Evolutionary conservation across 108 stramenopile genomes (phyloP).

Genomic region (Parietichytrium sp.): DNA sequence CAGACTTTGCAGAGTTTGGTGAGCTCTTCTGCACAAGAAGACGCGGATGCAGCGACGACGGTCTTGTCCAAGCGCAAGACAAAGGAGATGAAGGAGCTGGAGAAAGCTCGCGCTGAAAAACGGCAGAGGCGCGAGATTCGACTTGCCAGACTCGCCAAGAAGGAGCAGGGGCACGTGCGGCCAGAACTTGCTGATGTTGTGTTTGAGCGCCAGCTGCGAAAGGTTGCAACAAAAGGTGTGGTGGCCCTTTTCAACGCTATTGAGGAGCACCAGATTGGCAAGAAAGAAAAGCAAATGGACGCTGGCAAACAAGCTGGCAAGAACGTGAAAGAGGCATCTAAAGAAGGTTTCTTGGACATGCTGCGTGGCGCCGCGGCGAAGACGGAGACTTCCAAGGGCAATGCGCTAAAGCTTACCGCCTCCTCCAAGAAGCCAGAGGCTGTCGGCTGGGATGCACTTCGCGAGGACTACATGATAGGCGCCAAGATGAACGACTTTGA

Average conservation of each 20-base stretch:
- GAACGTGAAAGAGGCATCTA: background rate
- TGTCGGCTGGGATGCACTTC: conserved; percentile 2
- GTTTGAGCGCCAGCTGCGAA: conserved; percentile 73
- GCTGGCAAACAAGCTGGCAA: background rate
- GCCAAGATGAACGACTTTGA: conserved; percentile 20
- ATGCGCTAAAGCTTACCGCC: background rate
- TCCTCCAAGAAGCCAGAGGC: background rate
- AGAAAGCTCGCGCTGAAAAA: background rate
- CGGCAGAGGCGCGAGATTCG: background rate
- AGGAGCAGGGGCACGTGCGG: background rate
- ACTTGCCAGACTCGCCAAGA: background rate
- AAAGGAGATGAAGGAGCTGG: conserved; percentile 35
- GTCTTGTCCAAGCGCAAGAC: conserved; percentile 29
- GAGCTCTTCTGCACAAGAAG: too few species aligned
- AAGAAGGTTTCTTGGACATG: conserved; percentile 22
- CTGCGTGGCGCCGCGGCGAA: background rate
- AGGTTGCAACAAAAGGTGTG: conserved; percentile 81
- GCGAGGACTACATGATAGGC: conserved; percentile 18
- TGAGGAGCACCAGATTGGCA: conserved; percentile 66
- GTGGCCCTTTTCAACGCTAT: conserved; percentile 85
- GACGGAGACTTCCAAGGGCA: background rate
- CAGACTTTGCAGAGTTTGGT: too few species aligned
- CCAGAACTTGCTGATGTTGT: conserved; percentile 62
- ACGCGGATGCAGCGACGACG: too few species aligned
- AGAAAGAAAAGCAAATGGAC: background rate